phyloP scores from a whole-genome alignment of 331 rosid genomes.

The Stylosanthes scabra region DNA sequence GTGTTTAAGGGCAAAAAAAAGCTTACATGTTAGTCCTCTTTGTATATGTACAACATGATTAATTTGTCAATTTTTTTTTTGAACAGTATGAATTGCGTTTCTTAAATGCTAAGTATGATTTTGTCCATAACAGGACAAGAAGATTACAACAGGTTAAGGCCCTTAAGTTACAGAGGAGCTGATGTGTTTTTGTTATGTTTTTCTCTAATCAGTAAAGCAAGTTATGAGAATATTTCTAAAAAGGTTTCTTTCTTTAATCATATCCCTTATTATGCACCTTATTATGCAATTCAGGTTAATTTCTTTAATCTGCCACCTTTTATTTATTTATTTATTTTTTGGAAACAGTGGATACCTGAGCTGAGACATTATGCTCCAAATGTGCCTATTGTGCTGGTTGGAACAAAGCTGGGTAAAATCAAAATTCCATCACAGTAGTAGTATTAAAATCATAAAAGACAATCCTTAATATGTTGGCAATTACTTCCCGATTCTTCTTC shows the following conservation, averaged over 20 bases:
- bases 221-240: slow-evolving; percentile 83
- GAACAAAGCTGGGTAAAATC: slow-evolving; percentile 82
- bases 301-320: not conserved
- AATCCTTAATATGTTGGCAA: not conserved
- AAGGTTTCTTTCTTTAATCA: slow-evolving; percentile 54
- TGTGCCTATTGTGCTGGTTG: slow-evolving; percentile 85
- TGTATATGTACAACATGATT: no score
- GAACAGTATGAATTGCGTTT: no score
- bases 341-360: slow-evolving; percentile 81
- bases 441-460: slow-evolving; percentile 7
- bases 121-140: slow-evolving; percentile 57
- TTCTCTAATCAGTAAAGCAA: slow-evolving; percentile 87
- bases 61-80: no score
- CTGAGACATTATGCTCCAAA: slow-evolving; percentile 88
- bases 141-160: slow-evolving; percentile 91
- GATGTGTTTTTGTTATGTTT: slow-evolving; percentile 87
- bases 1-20: no score
- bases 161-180: slow-evolving; percentile 92
- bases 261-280: slow-evolving; percentile 9
- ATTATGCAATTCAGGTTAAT: slow-evolving; percentile 21
- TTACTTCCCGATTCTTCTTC: not conserved
- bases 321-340: not conserved
- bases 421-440: slow-evolving; percentile 22
- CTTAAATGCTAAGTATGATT: no score
- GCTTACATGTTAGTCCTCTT: no score